phyloP scores from a whole-genome alignment of 1,284 basidiomycete species.

The Papiliotrema laurentii region DNA sequence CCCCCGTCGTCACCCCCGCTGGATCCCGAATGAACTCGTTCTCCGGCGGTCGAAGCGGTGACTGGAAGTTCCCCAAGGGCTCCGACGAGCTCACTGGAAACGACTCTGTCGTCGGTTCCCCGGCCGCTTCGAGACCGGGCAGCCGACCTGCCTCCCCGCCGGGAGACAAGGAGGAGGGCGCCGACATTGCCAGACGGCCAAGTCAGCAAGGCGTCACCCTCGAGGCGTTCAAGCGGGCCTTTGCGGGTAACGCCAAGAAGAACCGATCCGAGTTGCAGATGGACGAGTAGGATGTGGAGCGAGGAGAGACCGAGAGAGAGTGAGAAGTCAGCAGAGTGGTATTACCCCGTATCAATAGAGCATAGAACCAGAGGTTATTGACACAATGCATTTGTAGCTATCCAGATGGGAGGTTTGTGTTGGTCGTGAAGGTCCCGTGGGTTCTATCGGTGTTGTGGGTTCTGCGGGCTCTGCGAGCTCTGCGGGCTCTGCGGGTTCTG shows the following conservation, averaged over 20 bases:
- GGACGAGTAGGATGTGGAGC: slow-evolving; percentile 24
- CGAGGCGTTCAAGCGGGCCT: slow-evolving; percentile 46
- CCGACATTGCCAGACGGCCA: slow-evolving; percentile 20
- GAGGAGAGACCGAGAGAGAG: too few species aligned
- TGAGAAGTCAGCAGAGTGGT: too few species aligned
- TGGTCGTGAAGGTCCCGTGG: too few species aligned
- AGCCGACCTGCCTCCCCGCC: slow-evolving; percentile 23
- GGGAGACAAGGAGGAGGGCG: slow-evolving; percentile 14
- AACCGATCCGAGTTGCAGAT: slow-evolving; percentile 11
- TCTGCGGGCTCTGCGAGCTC: too few species aligned
- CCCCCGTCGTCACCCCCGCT: slow-evolving; percentile 47
- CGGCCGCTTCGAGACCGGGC: slow-evolving; percentile 34
- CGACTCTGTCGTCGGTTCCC: slow-evolving; percentile 45
- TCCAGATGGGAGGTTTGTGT: too few species aligned
- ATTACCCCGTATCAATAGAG: too few species aligned
- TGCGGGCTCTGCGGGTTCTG: too few species aligned
- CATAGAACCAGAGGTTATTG: too few species aligned
- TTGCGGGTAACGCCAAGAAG: slow-evolving; percentile 39
- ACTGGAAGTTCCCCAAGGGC: slow-evolving; percentile 18
- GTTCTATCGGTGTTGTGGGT: too few species aligned
- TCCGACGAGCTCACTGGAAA: slow-evolving; percentile 46
- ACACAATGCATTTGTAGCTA: too few species aligned
- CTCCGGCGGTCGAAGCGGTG: slow-evolving; percentile 22
- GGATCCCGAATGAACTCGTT: slow-evolving; percentile 42
- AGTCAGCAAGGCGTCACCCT: slow-evolving; percentile 36